These are phyloP conservation scores for Cryphonectria radicalis DNA, from an alignment of 2,329 filamentous ascomycete genomes.

Conservation along the genomic window DNA sequence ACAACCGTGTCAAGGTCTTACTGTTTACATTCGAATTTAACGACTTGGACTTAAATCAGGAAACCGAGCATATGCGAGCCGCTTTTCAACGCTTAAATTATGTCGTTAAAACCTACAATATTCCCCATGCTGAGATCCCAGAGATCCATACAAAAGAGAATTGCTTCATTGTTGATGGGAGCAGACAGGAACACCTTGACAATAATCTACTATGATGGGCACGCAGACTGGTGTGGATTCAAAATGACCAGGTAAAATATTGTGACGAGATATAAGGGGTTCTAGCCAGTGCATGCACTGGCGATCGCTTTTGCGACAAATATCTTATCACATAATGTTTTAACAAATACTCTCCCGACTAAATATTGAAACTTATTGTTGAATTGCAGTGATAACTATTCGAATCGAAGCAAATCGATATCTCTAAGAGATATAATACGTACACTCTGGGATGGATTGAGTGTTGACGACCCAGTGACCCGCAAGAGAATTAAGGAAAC, in stretches of 20 bases:
- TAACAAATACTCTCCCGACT: not conserved
- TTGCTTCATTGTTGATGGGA: not conserved
- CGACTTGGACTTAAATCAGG: not conserved
- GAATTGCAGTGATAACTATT: not conserved
- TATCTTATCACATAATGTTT: not conserved
- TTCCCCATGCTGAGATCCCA: not conserved
- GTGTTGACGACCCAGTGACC: not conserved
- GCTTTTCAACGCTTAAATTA: not conserved
- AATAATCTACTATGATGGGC: not conserved
- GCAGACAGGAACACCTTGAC: not conserved
- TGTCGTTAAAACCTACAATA: not conserved
- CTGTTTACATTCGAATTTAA: not conserved
- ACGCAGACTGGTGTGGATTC: not conserved
- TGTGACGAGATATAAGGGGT: too few species aligned
- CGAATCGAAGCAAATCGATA: not conserved
- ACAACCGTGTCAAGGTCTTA: not conserved
- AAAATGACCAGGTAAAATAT: not conserved
- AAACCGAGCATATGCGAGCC: not conserved
- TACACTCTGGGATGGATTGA: not conserved
- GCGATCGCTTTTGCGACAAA: too few species aligned
- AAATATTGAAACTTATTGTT: not conserved
- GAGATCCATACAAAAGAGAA: not conserved
- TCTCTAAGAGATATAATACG: not conserved
- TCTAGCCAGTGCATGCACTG: too few species aligned
- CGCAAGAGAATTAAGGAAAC: not conserved